Evolutionary conservation across 2,329 filamentous ascomycete species (phyloP), one percentile per base, ranked within the genome.

Genomic region (Paraphaeosphaeria sporulosa): DNA sequence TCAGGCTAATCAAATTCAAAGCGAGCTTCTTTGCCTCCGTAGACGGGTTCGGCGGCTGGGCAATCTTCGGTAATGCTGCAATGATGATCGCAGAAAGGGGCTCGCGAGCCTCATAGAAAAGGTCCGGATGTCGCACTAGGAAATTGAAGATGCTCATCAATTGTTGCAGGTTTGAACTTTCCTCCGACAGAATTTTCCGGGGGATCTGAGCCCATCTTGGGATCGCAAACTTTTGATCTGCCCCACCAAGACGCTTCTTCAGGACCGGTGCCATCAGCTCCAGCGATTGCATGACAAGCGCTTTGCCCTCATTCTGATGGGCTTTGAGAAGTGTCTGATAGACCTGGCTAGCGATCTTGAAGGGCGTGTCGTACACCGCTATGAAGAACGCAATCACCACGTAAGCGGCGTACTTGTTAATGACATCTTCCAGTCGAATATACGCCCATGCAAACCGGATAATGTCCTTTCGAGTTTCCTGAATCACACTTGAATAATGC

Each of bases 361-460:
- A 86, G 0, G 95, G 96, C 0, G 95, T 98, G 70, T 99, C 96
- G 73, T 96, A 99, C 65, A 96, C 91, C 0, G 93, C 92, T 70
- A 99, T 97, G 81, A 99, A 99, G 78, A 97, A 99, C 2, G 92
- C 93, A 62, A 99, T 96, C 6, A 99, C 88, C 5, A 97, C 94
- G 71, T 99, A 99, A 2, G 95, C 94, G 0, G 94, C 95, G 76
- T 98, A 95, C 78, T 99, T 99, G 83, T 98, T 99, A 82, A 99
- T 97, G 59, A 97, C 92, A 77, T 99, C 95, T 73, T 99, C 96
- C n/a, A 99, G 86, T 64, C 74, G 73, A 71, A 99, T 99, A 74
- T 97, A 98, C 19, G 94, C 97, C 95, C 95, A 99, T 3, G 93
- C 94, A 78, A 98, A 99, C 79, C 97, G 98, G 73, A 99, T 99